Evolutionary conservation across 2,329 filamentous ascomycete genomes (phyloP).

Genomic region (Cladosporium halotolerans): DNA sequence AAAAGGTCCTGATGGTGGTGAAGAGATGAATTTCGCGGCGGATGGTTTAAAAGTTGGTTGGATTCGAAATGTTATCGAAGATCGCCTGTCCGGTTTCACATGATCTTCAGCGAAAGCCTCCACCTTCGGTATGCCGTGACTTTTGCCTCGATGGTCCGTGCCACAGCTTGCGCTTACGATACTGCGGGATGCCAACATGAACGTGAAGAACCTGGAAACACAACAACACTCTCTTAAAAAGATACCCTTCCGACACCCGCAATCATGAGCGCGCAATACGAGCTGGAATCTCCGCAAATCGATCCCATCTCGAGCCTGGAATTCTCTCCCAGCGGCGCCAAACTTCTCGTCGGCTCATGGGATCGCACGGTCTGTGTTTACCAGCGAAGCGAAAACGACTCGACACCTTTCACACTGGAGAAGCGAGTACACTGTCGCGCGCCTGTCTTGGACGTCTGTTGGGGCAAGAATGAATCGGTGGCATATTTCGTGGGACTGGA

Average conservation of each 20-base stretch:
- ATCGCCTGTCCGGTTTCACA: too few relatives aligned
- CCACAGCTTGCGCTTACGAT: too few relatives aligned
- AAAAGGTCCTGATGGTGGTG: too few relatives aligned
- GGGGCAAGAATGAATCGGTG: slow-evolving; percentile 70
- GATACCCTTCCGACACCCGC: not conserved
- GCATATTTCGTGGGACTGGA: slow-evolving; percentile 84
- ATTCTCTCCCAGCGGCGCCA: slow-evolving; percentile 74
- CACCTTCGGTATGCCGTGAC: too few relatives aligned
- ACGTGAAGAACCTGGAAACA: too few relatives aligned
- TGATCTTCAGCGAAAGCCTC: too few relatives aligned
- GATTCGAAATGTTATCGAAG: too few relatives aligned
- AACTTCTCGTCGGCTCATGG: slow-evolving; percentile 89
- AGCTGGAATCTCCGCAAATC: slow-evolving; percentile 71
- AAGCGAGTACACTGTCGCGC: slow-evolving; percentile 56
- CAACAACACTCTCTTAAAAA: not conserved
- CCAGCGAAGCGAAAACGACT: slow-evolving; percentile 19
- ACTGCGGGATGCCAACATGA: too few relatives aligned
- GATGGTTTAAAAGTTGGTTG: too few relatives aligned
- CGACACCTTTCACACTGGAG: slow-evolving; percentile 43
- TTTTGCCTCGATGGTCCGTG: too few relatives aligned
- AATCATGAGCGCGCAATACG: slow-evolving; percentile 31
- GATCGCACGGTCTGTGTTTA: slow-evolving; percentile 89
- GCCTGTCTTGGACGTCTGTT: slow-evolving; percentile 86
- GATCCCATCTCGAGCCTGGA: slow-evolving; percentile 83
- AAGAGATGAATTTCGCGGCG: too few relatives aligned